phyloP scores from a whole-genome alignment of 345 rosid genomes.

The Gossypium australe region DNA sequence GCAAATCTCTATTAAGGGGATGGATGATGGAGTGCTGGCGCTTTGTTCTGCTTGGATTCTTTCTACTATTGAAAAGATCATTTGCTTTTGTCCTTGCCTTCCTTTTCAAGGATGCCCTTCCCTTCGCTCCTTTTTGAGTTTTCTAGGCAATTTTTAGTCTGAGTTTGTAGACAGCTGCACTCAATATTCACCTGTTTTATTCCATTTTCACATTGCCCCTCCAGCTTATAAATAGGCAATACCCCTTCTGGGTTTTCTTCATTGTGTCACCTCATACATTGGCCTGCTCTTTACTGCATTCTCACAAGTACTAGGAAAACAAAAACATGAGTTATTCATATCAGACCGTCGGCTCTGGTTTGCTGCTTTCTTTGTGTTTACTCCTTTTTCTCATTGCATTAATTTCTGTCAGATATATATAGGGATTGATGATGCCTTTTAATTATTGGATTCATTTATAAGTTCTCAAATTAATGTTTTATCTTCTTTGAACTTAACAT shows the following conservation, averaged over 20 bases:
- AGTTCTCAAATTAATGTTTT: conserved; percentile 4
- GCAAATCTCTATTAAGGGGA: conserved; percentile 21
- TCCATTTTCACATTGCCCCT: conserved; percentile 35
- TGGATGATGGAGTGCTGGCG: conserved; percentile 33
- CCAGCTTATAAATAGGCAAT: conserved; percentile 43
- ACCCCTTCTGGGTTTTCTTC: conserved; percentile 30
- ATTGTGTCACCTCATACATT: conserved; percentile 19
- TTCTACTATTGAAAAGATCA: conserved; percentile 37
- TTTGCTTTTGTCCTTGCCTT: conserved; percentile 39
- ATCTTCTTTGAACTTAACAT: conserved; percentile 4
- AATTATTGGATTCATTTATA: conserved; percentile 2
- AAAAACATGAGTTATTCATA: conserved; percentile 62
- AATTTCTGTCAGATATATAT: neutral
- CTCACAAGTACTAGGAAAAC: conserved; percentile 2
- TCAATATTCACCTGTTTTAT: conserved; percentile 52
- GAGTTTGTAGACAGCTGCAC: conserved; percentile 36
- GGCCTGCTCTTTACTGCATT: conserved; percentile 4
- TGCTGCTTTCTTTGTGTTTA: conserved; percentile 23
- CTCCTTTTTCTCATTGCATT: neutral
- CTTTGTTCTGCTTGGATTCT: conserved; percentile 32
- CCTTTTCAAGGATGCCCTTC: conserved; percentile 44
- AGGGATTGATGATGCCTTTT: neutral
- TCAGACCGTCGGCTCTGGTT: conserved; percentile 62
- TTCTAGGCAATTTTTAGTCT: conserved; percentile 33
- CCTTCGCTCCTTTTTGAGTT: conserved; percentile 24